phyloP scores from a whole-genome alignment of 495 filamentous ascomycete species.

The Daldinia childiae region DNA sequence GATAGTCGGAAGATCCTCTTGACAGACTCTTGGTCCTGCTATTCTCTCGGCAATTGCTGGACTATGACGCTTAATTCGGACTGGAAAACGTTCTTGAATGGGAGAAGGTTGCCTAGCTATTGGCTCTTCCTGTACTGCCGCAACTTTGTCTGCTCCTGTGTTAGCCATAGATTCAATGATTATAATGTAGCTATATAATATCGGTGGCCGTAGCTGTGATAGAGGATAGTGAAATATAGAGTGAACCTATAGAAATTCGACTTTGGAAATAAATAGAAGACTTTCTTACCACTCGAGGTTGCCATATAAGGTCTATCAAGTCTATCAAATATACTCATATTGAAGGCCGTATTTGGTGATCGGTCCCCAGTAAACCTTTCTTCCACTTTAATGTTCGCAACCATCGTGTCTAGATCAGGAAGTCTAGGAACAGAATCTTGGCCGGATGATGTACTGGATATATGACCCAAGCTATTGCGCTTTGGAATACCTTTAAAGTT shows the following conservation, averaged over 20 bases:
- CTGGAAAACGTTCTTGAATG: constrained; percentile 1
- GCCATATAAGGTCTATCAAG: constrained; percentile 1
- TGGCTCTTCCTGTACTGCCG: neutral
- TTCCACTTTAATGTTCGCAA: neutral
- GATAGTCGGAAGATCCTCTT: neutral
- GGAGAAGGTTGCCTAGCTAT: neutral
- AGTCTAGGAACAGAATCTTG: constrained; percentile 28
- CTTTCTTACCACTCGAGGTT: constrained; percentile 21
- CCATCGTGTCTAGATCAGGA: constrained; percentile 31
- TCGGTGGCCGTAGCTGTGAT: neutral
- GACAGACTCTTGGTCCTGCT: neutral
- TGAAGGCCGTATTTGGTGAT: constrained; percentile 18
- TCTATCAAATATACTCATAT: constrained; percentile 32
- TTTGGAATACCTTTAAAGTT: neutral
- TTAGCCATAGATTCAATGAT: neutral
- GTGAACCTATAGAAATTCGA: neutral
- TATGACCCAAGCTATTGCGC: constrained; percentile 20
- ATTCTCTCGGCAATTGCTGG: neutral
- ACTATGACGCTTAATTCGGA: constrained; percentile 12
- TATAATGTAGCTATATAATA: neutral
- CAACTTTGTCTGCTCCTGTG: neutral
- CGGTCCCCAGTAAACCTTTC: neutral
- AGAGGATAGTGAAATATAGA: neutral
- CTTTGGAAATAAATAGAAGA: neutral
- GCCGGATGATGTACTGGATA: constrained; percentile 14